Percentiles rank a stretch among this genome's conserved stretches.
These are phyloP conservation scores for Pyracantha coccinea DNA, from an alignment of 331 rosid species.

Conservation along the genomic window DNA sequence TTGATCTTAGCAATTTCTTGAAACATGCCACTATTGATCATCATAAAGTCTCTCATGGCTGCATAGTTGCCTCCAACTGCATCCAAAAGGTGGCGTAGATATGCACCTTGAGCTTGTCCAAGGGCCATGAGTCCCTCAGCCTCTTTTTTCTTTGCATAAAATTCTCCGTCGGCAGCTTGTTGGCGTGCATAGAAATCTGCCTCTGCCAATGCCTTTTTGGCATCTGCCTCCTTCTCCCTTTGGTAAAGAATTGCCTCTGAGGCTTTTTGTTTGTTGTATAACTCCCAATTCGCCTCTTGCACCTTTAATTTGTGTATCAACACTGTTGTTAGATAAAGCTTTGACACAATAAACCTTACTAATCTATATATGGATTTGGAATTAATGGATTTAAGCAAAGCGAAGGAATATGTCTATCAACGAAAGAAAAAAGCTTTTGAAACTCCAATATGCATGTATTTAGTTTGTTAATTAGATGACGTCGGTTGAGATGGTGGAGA, in stretches of 20 bases:
- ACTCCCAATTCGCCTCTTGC: constrained; percentile 53
- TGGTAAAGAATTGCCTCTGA: constrained; percentile 35
- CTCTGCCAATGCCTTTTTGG: constrained; percentile 36
- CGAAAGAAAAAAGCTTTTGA: too few species aligned
- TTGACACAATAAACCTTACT: too few species aligned
- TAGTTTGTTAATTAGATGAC: too few species aligned
- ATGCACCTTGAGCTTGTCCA: constrained; percentile 38
- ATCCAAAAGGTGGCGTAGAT: constrained; percentile 25
- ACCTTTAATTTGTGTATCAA: constrained; percentile 17
- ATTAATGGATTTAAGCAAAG: too few species aligned
- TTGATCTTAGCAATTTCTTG: constrained; percentile 52
- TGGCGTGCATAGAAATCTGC: constrained; percentile 24
- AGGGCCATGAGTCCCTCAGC: constrained; percentile 38
- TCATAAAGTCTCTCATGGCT: constrained; percentile 42
- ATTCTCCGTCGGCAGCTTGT: constrained; percentile 49
- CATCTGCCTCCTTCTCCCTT: constrained; percentile 36
- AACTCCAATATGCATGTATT: too few species aligned
- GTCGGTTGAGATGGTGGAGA: too few species aligned
- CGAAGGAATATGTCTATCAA: too few species aligned
- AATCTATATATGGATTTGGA: too few species aligned
- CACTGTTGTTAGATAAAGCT: background rate
- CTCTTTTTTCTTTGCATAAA: constrained; percentile 42
- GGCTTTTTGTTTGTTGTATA: constrained; percentile 36
- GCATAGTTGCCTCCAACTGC: constrained; percentile 39
- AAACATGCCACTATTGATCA: constrained; percentile 40